Evolutionary conservation across 1,284 basidiomycete genomes (phyloP).

Genomic region (Athelia sp.): DNA sequence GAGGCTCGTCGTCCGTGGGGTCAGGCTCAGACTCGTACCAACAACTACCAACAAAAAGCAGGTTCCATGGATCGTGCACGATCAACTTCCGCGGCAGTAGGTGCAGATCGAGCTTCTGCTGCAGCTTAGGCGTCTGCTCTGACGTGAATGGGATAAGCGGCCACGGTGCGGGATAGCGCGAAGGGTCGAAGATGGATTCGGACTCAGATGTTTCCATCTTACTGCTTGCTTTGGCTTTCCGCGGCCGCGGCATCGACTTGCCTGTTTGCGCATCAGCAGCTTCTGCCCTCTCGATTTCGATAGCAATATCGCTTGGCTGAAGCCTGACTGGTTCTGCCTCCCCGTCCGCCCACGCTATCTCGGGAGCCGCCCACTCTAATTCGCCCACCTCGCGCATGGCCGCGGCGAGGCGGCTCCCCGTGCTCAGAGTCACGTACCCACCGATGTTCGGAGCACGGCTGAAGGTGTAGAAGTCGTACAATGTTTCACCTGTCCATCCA

Average conservation of each 20-base stretch:
- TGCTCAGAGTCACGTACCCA: conserved; percentile 17
- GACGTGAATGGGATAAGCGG: conserved; percentile 23
- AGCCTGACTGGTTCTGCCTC: conserved; percentile 31
- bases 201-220: not conserved
- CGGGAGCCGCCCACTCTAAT: conserved; percentile 21
- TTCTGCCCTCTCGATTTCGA: conserved; percentile 20
- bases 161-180: conserved; percentile 30
- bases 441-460: conserved; percentile 16
- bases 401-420: conserved; percentile 31
- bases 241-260: conserved; percentile 1
- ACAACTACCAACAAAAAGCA: conserved; percentile 15
- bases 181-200: conserved; percentile 18
- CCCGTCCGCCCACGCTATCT: conserved; percentile 29
- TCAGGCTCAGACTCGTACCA: not conserved
- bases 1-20: not conserved
- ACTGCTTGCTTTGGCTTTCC: conserved; percentile 2
- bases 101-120: conserved; percentile 25
- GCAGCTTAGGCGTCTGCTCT: conserved; percentile 15
- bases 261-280: not conserved
- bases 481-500: conserved; percentile 16
- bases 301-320: conserved; percentile 21
- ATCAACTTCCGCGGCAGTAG: conserved; percentile 30
- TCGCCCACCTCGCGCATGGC: conserved; percentile 30
- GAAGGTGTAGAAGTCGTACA: conserved; percentile 38
- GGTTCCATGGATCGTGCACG: conserved; percentile 29